These are phyloP conservation scores for Fraxinus paxiana DNA, from an alignment of 305 asterid species.

Conservation along the genomic window DNA sequence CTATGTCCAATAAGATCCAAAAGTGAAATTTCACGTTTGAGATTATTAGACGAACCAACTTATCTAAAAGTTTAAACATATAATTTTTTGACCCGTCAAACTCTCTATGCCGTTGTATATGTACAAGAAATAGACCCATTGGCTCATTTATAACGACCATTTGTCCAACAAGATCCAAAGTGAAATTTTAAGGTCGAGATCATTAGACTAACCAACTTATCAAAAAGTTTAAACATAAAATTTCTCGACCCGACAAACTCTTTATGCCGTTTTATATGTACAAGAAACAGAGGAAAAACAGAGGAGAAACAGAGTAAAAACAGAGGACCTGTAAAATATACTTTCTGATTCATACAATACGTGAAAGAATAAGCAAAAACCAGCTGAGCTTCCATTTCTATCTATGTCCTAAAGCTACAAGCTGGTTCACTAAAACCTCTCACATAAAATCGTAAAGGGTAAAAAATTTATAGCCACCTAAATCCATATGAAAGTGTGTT, in stretches of 20 bases:
- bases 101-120: constrained; percentile 16
- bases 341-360: constrained; percentile 28
- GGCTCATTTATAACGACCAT: constrained; percentile 12
- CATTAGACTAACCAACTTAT: neutral
- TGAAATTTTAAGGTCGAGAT: neutral
- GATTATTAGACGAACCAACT: neutral
- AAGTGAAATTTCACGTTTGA: neutral
- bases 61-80: neutral
- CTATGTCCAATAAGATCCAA: neutral
- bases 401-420: constrained; percentile 72
- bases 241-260: neutral
- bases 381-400: constrained; percentile 78
- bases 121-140: constrained; percentile 26
- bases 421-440: constrained; percentile 53
- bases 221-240: neutral
- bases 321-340: constrained; percentile 20
- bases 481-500: constrained; percentile 19
- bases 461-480: constrained; percentile 15
- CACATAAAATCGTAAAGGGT: constrained; percentile 30
- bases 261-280: constrained; percentile 16
- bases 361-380: constrained; percentile 52
- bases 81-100: neutral
- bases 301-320: constrained; percentile 27
- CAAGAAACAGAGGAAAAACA: constrained; percentile 25
- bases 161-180: neutral